These are phyloP conservation scores for Pseudoscleropodium purum DNA, from an alignment of 225 moss, liverwort and hornwort species.

Conservation along the genomic window DNA sequence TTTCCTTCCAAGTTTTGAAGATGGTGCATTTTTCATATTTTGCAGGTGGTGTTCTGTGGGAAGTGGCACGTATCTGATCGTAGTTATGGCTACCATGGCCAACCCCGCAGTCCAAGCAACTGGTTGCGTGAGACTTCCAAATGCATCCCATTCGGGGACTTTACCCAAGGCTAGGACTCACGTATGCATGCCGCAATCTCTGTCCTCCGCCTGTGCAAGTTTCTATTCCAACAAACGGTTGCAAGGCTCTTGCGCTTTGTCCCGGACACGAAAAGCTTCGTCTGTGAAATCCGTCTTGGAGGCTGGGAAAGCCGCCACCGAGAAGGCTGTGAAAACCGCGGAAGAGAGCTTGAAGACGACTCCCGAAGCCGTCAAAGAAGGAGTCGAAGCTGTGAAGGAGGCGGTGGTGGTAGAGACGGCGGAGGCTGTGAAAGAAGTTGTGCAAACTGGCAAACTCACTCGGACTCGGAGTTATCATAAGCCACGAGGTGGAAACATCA, in stretches of 20 bases:
- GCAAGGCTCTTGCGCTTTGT: background rate
- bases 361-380: background rate
- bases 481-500: constrained; percentile 36
- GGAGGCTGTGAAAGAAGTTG: background rate
- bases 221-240: constrained; percentile 1
- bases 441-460: background rate
- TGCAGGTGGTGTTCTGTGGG: background rate
- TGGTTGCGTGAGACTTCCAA: background rate
- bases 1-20: background rate
- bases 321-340: background rate
- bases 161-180: background rate
- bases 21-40: background rate
- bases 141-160: background rate
- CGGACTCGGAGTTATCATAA: constrained; percentile 13
- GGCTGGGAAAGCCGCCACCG: background rate
- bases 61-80: background rate
- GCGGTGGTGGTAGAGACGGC: background rate
- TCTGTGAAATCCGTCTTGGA: constrained; percentile 13
- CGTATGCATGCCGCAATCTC: background rate
- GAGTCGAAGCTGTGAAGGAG: background rate
- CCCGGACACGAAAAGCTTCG: background rate
- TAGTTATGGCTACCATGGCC: background rate
- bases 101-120: background rate
- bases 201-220: background rate
- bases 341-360: background rate